Evolutionary conservation across 2,329 filamentous ascomycete genomes (phyloP).

Genomic region (Microcyclospora tardicrescens): DNA sequence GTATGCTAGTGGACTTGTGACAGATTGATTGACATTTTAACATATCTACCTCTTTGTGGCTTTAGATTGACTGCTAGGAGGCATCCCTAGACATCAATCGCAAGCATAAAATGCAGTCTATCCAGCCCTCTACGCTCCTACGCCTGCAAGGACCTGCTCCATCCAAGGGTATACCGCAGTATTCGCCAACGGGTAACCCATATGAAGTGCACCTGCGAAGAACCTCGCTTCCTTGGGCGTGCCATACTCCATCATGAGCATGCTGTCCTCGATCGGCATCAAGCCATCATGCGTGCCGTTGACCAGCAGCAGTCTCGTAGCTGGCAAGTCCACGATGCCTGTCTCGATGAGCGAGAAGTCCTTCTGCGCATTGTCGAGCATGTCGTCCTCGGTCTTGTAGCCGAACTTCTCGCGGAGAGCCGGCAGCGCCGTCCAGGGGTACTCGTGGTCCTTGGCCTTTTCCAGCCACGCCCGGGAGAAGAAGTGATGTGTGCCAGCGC

Average conservation of each 20-base stretch:
- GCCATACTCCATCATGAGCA: slow-evolving; percentile 52
- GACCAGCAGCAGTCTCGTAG: slow-evolving; percentile 46
- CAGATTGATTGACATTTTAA: too few species aligned
- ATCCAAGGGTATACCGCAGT: slow-evolving; percentile 48
- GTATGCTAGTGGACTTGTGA: too few species aligned
- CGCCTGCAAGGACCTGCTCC: slow-evolving; percentile 38
- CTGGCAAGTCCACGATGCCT: slow-evolving; percentile 44
- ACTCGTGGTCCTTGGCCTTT: slow-evolving; percentile 52
- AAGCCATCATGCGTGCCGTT: slow-evolving; percentile 50
- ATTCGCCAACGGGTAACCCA: slow-evolving; percentile 54
- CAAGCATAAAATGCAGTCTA: too few species aligned
- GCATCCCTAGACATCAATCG: too few species aligned
- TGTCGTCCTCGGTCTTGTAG: slow-evolving; percentile 43
- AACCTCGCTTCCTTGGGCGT: slow-evolving; percentile 53
- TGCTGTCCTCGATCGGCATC: slow-evolving; percentile 56
- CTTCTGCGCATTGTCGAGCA: slow-evolving; percentile 41
- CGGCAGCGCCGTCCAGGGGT: slow-evolving; percentile 24
- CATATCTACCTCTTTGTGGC: too few species aligned
- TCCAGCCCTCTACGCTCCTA: background rate
- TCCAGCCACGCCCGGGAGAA: slow-evolving; percentile 48
- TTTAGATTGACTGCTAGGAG: too few species aligned
- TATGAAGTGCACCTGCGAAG: slow-evolving; percentile 48
- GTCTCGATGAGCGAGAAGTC: slow-evolving; percentile 51
- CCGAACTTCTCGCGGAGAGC: slow-evolving; percentile 50
- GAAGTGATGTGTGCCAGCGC: slow-evolving; percentile 50